Base-by-base conservation (phyloP, 164 flowering plant genomes). In the Aristolochia contorta region DNA sequence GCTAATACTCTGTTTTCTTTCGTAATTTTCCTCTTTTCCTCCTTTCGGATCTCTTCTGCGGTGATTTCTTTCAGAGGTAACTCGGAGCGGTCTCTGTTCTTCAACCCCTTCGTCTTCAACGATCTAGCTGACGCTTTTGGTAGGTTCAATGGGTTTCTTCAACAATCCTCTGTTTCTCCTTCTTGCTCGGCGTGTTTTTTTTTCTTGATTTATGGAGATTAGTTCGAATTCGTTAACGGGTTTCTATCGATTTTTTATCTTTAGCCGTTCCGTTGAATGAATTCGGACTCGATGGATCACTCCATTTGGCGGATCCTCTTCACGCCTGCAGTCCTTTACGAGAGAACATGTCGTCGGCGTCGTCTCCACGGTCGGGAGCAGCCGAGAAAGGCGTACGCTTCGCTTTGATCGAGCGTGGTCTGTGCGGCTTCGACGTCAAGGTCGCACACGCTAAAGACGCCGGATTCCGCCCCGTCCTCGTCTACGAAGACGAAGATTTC, bases 361-460 rank as follows among this genome's bases (percentile, higher is more conserved):
- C n/a, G n/a, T n/a, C n/a, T n/a, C n/a, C n/a, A n/a, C n/a, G n/a
- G n/a, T n/a, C 63, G 23, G 57, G 37, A 12, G 32, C 58, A 0
- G 72, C 43, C 7, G 43, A 37, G 43, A 37, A 65, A 10, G 27
- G 20, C 9, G 22, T 47, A 24, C 66, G 61, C 47, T 76, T 83
- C 52, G 88, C 63, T 58, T 60, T 83, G 78, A 78, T 81, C 21
- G 75, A 56, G 33, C 76, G 85, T 30, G 88, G 88, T 13, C 61
- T 57, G 16, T 83, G 88, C 71, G 61, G 69, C 41, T 83, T 83
- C 47, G 80, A 73, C 43, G 82, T 76, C 16, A 83, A 83, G 56
- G 67, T 81, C 22, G 62, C 64, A 59, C 72, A 79, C 62, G 84
- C 84, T 19, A 82, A 81, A 51, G 69, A 30, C 22, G 74, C 69